Base-by-base conservation (phyloP, 495 filamentous ascomycete genomes). In the Neurospora terricola region DNA sequence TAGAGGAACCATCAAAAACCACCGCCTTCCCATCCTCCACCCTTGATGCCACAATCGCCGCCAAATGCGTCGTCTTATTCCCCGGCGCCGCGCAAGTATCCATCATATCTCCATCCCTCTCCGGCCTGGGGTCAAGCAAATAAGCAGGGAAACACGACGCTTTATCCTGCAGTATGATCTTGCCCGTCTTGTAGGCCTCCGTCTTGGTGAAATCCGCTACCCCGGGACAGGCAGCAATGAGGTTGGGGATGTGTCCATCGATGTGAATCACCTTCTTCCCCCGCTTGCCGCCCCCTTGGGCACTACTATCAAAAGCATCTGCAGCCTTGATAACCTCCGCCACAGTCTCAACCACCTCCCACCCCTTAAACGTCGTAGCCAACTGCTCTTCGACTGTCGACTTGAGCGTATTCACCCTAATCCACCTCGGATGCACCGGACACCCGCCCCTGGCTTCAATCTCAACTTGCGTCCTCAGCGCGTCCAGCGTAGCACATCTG, bases 31-130 rank as follows among this genome's bases (percentile, higher is more conserved):
- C 3, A 5, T 66, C 27, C 54, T 66, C 54, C 12, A 66, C 72
- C 73, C 66, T 38, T 14, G 27, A 16, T 5, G 14, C n/a, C 14
- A 92, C 74, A 18, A 98, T 85, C 4, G 92, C 91, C 12, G 94
- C 94, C 69, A 98, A 81, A 83, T 98, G 96, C 5, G 96, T 98
- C 2, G 96, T 98, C 81, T 99, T 99, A 78, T 99, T 99, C 10
- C 96, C 96, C 8, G 96, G 96, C 8, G 96, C 96, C 0, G 96
- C 91, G 78, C 94, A 97, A 1, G 93, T 92, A 82, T 99, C 96
- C 5, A 98, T 85, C 23, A 97, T 82, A 74, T 95, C 89, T 3
- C 92, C 93, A 72, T 89, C 84, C 69, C 88, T 85, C 69, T 85
- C 83, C 4, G 84, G 75, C 1, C 78, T 77, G 5, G 89, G 87